Evolutionary conservation across 1,139 yeast genomes (phyloP).

Genomic region (Yamadazyma jaroonii): DNA sequence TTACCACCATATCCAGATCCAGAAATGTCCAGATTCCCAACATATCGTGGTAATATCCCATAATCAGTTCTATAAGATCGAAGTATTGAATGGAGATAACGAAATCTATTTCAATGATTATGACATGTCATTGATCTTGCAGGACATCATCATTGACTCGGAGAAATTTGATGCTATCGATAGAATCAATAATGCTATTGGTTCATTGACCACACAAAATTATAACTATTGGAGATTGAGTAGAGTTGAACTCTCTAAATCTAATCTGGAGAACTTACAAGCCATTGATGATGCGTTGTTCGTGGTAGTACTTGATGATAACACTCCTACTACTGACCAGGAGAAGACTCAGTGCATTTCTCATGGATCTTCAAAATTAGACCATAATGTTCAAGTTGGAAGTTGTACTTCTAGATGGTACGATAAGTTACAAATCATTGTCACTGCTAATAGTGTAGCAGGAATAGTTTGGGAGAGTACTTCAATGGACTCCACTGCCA

Average conservation of each 20-base stretch:
- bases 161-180: constrained; percentile 35
- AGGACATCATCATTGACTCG: constrained; percentile 48
- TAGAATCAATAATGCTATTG: constrained; percentile 54
- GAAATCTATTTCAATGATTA: constrained; percentile 50
- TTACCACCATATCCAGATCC: constrained; percentile 26
- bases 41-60: constrained; percentile 55
- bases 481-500: constrained; percentile 78
- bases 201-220: constrained; percentile 68
- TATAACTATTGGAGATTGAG: constrained; percentile 62
- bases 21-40: constrained; percentile 27
- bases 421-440: constrained; percentile 69
- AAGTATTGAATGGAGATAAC: constrained; percentile 47
- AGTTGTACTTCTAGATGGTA: constrained; percentile 80
- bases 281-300: constrained; percentile 63
- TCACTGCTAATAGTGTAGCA: constrained; percentile 68
- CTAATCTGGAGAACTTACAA: constrained; percentile 43
- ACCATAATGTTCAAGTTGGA: constrained; percentile 59
- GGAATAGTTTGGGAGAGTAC: constrained; percentile 76
- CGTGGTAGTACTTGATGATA: constrained; percentile 63
- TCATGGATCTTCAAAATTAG: constrained; percentile 62
- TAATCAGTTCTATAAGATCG: constrained; percentile 61
- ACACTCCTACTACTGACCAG: constrained; percentile 50
- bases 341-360: constrained; percentile 48
- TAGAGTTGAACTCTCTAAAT: constrained; percentile 45
- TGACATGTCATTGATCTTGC: constrained; percentile 52